Evolutionary conservation across 2,329 filamentous ascomycete genomes (phyloP), one percentile per base, ranked within the genome.

Genomic region (Sclerotinia minor): DNA sequence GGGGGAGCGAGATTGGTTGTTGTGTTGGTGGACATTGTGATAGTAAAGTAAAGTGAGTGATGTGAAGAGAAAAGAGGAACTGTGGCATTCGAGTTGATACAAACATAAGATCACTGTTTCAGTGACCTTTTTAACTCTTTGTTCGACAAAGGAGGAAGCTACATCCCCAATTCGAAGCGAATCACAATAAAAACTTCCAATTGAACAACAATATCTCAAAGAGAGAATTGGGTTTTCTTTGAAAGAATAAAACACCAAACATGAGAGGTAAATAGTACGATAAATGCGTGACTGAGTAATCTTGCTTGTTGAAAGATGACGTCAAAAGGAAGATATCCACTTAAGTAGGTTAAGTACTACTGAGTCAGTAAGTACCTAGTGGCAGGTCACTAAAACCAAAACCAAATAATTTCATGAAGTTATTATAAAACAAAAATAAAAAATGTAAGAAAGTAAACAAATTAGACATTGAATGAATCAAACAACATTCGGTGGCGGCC

Each of bases 1-100:
- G 44, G 21, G 15, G 13, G 24, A 5, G 17, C 21, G 32, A 21
- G 47, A 1, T n/a, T 24, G 21, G 19, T 26, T 29, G 61, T 54
- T n/a, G 49, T 54, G 7, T 64, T 64, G 17, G 6, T 53, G 5
- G 11, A n/a, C 61, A 64, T 64, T 11, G 15, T 64, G 49, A 44
- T 8, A 53, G 35, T 35, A 9, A 35, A 35, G 35, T 35, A 2
- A 35, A 35, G 35, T 8, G 35, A 35, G 8, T n/a, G 8, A 60
- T 5, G 17, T 21, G 24, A 9, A 11, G 57, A 32, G 9, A 60
- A 47, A 24, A 21, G 44, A 38, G 47, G 41, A 59, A 15, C 24
- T 29, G 57, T 59, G 13, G 32, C 21, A 15, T 15, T 38, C 4
- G 35, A 2, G 35, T 24, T 41, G n/a, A 26, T 58, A 44, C 24